Evolutionary conservation across 768 basidiomycete genomes (phyloP), one percentile per base, ranked within the genome.

Genomic region (Amanita exitialis): DNA sequence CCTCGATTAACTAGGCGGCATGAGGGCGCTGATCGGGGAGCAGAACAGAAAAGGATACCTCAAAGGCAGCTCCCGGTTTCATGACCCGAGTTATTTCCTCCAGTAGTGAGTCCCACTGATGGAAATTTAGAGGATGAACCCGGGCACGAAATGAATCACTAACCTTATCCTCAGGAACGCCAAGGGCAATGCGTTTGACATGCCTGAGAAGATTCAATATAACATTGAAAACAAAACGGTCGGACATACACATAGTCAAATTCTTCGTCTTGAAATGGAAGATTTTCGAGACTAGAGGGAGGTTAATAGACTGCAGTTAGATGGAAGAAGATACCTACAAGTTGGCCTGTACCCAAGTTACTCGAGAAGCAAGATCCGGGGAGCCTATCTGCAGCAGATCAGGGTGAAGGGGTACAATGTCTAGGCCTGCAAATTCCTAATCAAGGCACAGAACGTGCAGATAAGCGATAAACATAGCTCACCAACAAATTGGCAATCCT

Each of bases 91-190:
- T 64, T 16, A 86, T 75, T 61, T 87, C 86, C 62, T 86, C 83
- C 25, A 87, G 71, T 25, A 89, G 62, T 0, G 59, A 49, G 56
- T 84, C 82, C 86, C 85, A 89, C 82, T 83, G 27, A 39, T 45
- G 28, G 34, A 43, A 44, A 32, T 21, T 27, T 28, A 18, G 25
- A 16, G 10, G 16, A 36, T 4, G 34, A 15, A 7, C 10, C 21
- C 23, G 23, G 7, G 13, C 1, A 39, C 21, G 10, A 36, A 16
- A 5, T 3, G 10, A 47, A 4, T 10, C 4, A 59, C 67, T 25
- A 43, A 84, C 83, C 69, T 81, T 83, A 61, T 87, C 74, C 58
- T 88, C 85, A 12, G 86, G 86, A 37, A 89, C 81, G 35, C 85
- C 86, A 20, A 82, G 72, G 1, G 83, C 80, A 42, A 89, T 78